phyloP scores from a whole-genome alignment of 768 basidiomycete species.

The Rhodosporidiobolus odoratus region DNA sequence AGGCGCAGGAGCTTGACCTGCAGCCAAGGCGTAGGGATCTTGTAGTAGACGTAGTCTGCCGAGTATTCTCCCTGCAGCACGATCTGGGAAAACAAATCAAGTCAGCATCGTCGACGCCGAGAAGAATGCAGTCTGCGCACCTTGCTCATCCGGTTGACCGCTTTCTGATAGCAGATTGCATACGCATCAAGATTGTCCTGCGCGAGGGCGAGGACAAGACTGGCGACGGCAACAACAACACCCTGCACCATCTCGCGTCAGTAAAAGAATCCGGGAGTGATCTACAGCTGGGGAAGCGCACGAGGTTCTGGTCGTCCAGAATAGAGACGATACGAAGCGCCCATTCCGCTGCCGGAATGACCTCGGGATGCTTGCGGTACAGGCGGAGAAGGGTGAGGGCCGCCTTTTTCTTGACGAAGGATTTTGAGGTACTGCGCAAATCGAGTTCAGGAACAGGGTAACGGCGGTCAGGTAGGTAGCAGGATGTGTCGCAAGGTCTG shows the following conservation, averaged over 20 bases:
- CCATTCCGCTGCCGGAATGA: conserved; percentile 91
- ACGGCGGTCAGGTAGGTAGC: no score
- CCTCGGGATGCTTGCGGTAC: conserved; percentile 92
- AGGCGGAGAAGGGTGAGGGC: conserved; percentile 85
- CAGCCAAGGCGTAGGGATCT: conserved; percentile 94
- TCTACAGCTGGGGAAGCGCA: conserved; percentile 42
- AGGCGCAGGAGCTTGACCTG: conserved; percentile 91
- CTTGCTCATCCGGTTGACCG: conserved; percentile 78
- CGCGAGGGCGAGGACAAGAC: conserved; percentile 84
- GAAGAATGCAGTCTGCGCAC: conserved; percentile 51
- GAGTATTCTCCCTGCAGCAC: conserved; percentile 85
- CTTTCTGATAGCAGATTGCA: conserved; percentile 87
- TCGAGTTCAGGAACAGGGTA: background rate
- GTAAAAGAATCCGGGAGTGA: no score
- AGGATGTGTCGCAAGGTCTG: no score
- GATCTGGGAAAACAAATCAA: conserved; percentile 54
- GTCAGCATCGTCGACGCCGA: background rate
- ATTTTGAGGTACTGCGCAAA: conserved; percentile 76
- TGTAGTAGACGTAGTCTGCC: conserved; percentile 90
- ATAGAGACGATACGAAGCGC: conserved; percentile 87
- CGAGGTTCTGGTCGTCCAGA: conserved; percentile 89
- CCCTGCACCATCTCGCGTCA: no score
- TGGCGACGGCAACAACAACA: conserved; percentile 89
- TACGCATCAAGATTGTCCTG: conserved; percentile 89
- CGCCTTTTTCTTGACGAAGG: conserved; percentile 97